Percentiles rank a stretch among this genome's conserved stretches.
Evolutionary conservation across 139 green algal species (phyloP).

Genomic region (Gonium pectorale): DNA sequence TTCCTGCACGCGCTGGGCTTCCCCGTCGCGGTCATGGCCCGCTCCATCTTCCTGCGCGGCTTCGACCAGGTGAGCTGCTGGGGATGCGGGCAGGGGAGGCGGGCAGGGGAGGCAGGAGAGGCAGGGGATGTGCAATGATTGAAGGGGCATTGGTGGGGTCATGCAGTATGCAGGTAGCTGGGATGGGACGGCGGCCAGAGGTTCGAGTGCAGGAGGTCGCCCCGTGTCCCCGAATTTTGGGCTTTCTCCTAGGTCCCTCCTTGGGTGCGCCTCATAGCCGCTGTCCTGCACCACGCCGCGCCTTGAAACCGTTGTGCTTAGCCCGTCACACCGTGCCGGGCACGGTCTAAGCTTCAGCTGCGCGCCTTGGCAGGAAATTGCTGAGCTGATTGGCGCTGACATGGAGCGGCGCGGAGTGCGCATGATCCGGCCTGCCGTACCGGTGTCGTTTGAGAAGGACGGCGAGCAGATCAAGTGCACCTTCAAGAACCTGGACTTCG

Average conservation of each 20-base stretch:
- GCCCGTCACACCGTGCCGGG: too few relatives aligned
- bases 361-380: slow-evolving; percentile 33
- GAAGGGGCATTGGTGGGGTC: neutral
- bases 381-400: slow-evolving; percentile 17
- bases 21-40: slow-evolving; percentile 82
- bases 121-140: neutral
- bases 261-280: too few relatives aligned
- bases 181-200: too few relatives aligned
- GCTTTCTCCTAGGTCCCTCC: too few relatives aligned
- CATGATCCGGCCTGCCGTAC: slow-evolving; percentile 32
- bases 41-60: slow-evolving; percentile 51
- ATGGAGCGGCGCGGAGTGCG: slow-evolving; percentile 35
- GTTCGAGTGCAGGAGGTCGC: too few relatives aligned
- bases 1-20: slow-evolving; percentile 89
- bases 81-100: too few relatives aligned
- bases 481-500: slow-evolving; percentile 45
- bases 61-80: slow-evolving; percentile 40
- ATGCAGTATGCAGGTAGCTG: neutral
- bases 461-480: slow-evolving; percentile 7
- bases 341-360: too few relatives aligned
- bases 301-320: too few relatives aligned
- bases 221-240: too few relatives aligned
- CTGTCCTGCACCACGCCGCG: too few relatives aligned
- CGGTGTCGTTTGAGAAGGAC: neutral
- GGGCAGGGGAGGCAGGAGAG: neutral